Evolutionary conservation across 495 filamentous ascomycete species (phyloP), one percentile per base, ranked within the genome.

Genomic region (Cetradonia linearis): DNA sequence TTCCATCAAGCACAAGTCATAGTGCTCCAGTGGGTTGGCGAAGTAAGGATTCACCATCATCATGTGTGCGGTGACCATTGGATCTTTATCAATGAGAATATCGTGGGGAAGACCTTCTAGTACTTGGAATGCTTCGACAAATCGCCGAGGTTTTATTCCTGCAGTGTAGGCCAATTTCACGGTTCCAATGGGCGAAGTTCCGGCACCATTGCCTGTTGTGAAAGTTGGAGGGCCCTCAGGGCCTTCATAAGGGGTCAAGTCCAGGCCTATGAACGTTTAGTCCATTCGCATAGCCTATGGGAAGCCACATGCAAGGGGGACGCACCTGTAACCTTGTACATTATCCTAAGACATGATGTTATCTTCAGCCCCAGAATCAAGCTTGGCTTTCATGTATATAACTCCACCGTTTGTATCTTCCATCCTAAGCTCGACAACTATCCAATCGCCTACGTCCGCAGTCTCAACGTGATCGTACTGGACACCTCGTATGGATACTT

Each of bases 41-140:
- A 47, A 57, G 27, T 57, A 30, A 3, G 55, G 55, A 8, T 57
- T 57, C 37, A 57, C 40, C 55, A 57, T 57, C 55, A 57, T 57
- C 55, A 57, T 57, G 33, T 57, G 55, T 38, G 55, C 55, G 14
- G 27, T 9, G 13, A 38, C 30, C 37, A 57, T 57, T 38, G 46
- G 25, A 27, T 37, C 23, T 46, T 57, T 57, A 27, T 38, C 55
- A 14, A 57, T 46, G 10, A 57, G 38, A 6, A 57, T 38, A 46
- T 57, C 55, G 16, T 57, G 38, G 28, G 37, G 27, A 47, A 57
- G 55, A 33, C 38, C 55, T 47, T 57, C 38, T 3, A 57, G 14
- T 23, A 57, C 55, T 31, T 57, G 38, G 38, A 57, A 57, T 23
- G 40, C 31, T 38, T 57, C 55, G 28, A 57, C 30, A 27, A 57